Percentiles rank a stretch among this genome's conserved stretches.
These are phyloP conservation scores for Phytophthora cactorum DNA, from an alignment of 352 stramenopile genomes.

Conservation along the genomic window DNA sequence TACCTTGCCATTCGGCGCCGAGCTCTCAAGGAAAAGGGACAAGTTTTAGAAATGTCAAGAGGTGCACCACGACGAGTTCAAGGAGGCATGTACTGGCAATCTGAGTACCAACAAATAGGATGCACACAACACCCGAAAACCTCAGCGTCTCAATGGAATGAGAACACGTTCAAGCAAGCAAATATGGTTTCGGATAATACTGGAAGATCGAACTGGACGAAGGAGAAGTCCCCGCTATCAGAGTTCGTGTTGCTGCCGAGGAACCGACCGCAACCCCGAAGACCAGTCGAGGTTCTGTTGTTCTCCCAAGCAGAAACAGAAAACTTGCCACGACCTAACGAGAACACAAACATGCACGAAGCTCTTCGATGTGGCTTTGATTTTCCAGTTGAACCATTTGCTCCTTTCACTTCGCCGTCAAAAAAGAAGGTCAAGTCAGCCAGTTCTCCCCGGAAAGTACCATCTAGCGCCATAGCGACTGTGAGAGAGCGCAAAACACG, in stretches of 20 bases:
- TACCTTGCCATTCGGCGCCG: conserved; percentile 29
- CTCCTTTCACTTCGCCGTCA: conserved; percentile 7
- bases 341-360: conserved; percentile 14
- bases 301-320: conserved; percentile 8
- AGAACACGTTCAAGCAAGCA: background rate
- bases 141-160: background rate
- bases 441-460: background rate
- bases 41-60: conserved; percentile 3
- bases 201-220: conserved; percentile 9
- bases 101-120: background rate
- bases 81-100: conserved; percentile 11
- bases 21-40: conserved; percentile 4
- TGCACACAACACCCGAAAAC: background rate
- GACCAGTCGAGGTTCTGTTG: conserved; percentile 41
- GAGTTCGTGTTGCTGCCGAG: conserved; percentile 45
- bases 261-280: conserved; percentile 44
- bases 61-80: conserved; percentile 4
- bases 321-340: background rate
- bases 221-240: conserved; percentile 29
- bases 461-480: background rate
- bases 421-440: background rate
- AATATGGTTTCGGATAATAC: background rate
- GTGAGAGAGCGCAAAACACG: background rate
- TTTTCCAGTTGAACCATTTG: conserved; percentile 27
- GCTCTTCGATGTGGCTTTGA: conserved; percentile 37